Conservation (phyloP, 2,329 filamentous ascomycete genomes). For the Chaetothyriales sp. region DNA sequence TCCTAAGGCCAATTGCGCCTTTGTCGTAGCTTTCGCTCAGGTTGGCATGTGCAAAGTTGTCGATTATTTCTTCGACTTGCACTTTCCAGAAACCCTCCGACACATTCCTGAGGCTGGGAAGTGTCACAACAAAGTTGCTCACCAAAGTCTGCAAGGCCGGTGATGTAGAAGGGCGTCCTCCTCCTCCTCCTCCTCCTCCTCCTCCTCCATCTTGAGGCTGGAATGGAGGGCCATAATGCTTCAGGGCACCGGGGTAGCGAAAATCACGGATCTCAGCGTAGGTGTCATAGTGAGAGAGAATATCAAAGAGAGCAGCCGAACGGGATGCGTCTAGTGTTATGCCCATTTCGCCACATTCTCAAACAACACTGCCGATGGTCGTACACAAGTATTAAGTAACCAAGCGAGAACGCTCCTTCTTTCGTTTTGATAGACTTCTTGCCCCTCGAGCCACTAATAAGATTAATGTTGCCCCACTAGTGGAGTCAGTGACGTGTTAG, state of each 20-base stretch:
- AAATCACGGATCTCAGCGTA: slow-evolving; percentile 57
- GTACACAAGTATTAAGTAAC: too few relatives aligned
- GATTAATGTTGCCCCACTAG: too few relatives aligned
- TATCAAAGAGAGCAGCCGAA: slow-evolving; percentile 38
- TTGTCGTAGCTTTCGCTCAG: slow-evolving; percentile 74
- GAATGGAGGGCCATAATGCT: slow-evolving; percentile 57
- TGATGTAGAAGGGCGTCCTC: slow-evolving; percentile 39
- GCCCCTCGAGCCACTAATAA: too few relatives aligned
- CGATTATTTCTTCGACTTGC: slow-evolving; percentile 45
- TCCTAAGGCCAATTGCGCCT: slow-evolving; percentile 56
- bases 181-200: too few relatives aligned
- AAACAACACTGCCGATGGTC: not conserved
- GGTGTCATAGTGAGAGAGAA: slow-evolving; percentile 39
- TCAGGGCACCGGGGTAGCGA: slow-evolving; percentile 48
- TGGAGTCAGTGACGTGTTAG: too few relatives aligned
- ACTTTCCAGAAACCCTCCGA: slow-evolving; percentile 49
- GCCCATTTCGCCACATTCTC: not conserved
- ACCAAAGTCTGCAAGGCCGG: slow-evolving; percentile 57
- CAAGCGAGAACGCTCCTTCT: not conserved
- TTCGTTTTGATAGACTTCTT: too few relatives aligned
- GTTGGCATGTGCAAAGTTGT: slow-evolving; percentile 49
- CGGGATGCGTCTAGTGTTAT: slow-evolving; percentile 21
- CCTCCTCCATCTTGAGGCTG: slow-evolving; percentile 15
- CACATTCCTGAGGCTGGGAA: slow-evolving; percentile 52
- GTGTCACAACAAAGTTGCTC: slow-evolving; percentile 45